Evolutionary conservation across 768 basidiomycete genomes (phyloP).

Genomic region (Tricholoma sp.): DNA sequence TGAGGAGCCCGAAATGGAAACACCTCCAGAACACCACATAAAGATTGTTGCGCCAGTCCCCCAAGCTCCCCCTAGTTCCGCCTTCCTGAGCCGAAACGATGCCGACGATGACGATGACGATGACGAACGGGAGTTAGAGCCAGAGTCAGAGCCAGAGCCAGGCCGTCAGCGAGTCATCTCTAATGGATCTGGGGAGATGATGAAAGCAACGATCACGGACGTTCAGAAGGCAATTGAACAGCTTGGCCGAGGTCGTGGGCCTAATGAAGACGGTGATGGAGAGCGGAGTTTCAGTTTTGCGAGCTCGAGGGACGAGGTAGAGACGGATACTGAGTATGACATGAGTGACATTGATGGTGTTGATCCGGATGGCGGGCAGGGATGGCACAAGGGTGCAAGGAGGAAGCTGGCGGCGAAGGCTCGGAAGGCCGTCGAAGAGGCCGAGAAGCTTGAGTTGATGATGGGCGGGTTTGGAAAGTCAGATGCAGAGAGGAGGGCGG

Average conservation of each 20-base stretch:
- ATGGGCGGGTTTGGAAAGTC: conserved; percentile 23
- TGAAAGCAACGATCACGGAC: conserved; percentile 86
- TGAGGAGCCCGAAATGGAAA: conserved; percentile 43
- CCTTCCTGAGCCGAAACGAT: conserved; percentile 21
- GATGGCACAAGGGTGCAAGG: conserved; percentile 62
- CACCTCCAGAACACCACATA: conserved; percentile 14
- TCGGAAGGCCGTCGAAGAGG: conserved; percentile 55
- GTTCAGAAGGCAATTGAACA: conserved; percentile 90
- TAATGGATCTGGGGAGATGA: conserved; percentile 49
- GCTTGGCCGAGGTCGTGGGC: conserved; percentile 47
- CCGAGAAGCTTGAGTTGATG: conserved; percentile 41
- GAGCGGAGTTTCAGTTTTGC: conserved; percentile 73
- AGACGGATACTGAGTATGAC: conserved; percentile 51
- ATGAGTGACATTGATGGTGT: conserved; percentile 42
- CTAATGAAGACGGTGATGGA: conserved; percentile 42
- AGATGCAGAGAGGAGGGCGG: conserved; percentile 19
- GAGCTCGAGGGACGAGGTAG: conserved; percentile 57
- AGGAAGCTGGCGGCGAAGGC: conserved; percentile 68
- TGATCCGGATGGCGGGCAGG: conserved; percentile 34
- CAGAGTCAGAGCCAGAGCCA: no score
- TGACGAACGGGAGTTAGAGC: no score
- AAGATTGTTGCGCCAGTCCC: conserved; percentile 33
- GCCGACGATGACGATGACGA: conserved; percentile 20
- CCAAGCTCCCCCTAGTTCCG: conserved; percentile 23
- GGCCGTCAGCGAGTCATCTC: conserved; percentile 15